These are phyloP conservation scores for Neophaeococcomyces mojaviensis DNA, from an alignment of 2,329 filamentous ascomycete genomes.

Conservation along the genomic window DNA sequence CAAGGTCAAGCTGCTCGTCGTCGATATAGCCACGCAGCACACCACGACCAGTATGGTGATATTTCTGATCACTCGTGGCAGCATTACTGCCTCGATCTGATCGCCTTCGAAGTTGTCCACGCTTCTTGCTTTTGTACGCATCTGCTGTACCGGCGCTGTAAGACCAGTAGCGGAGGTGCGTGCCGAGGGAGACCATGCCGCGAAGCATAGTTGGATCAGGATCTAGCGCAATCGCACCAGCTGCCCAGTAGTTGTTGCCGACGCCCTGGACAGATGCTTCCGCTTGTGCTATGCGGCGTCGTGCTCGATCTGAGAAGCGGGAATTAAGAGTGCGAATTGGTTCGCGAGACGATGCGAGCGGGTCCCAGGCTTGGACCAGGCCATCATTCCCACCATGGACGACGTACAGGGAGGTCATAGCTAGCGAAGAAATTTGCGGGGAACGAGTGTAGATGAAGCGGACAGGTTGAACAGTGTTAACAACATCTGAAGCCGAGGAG, in stretches of 20 bases:
- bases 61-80: constrained; percentile 45
- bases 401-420: constrained; percentile 75
- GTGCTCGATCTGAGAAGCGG: constrained; percentile 71
- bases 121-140: constrained; percentile 68
- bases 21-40: constrained; percentile 75
- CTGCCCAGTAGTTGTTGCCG: constrained; percentile 70
- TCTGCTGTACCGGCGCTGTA: constrained; percentile 75
- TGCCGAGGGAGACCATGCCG: constrained; percentile 79
- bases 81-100: constrained; percentile 57
- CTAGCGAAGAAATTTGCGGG: constrained; percentile 74
- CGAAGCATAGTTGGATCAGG: constrained; percentile 78
- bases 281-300: constrained; percentile 63
- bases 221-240: constrained; percentile 77
- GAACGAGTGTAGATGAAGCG: constrained; percentile 84
- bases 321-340: constrained; percentile 83
- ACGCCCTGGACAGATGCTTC: constrained; percentile 60
- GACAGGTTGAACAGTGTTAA: constrained; percentile 60
- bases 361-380: constrained; percentile 93
- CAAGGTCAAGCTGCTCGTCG: constrained; percentile 75
- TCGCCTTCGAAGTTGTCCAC: constrained; percentile 57
- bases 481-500: constrained; percentile 46
- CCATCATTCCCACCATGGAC: constrained; percentile 93
- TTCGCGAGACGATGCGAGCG: constrained; percentile 68
- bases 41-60: constrained; percentile 56
- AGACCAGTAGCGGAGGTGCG: constrained; percentile 84